phyloP scores from a whole-genome alignment of 2,329 filamentous ascomycete species.

The Pseudogymnoascus sp. region DNA sequence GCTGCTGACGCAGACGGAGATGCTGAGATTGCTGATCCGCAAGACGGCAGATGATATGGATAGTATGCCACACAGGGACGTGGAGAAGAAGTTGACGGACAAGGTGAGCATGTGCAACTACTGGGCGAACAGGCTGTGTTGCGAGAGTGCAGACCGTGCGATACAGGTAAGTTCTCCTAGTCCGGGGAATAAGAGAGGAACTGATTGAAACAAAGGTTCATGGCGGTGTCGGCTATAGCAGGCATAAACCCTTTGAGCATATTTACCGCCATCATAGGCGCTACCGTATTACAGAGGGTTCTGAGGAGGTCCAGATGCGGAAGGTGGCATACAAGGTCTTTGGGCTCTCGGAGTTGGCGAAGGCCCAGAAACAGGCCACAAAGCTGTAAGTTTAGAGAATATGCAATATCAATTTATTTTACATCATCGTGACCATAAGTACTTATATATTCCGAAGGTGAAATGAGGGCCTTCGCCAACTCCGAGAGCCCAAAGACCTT shows the following conservation, averaged over 20 bases:
- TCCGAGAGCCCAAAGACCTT: too few relatives aligned
- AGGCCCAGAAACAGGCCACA: conserved; percentile 18
- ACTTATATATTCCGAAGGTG: too few relatives aligned
- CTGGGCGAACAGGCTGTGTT: conserved; percentile 52
- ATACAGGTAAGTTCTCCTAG: conserved; percentile 40
- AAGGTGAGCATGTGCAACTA: conserved; percentile 60
- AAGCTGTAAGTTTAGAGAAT: not conserved
- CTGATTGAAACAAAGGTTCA: conserved; percentile 31
- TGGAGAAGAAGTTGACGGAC: conserved; percentile 50
- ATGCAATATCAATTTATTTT: not conserved
- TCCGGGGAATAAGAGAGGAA: not conserved
- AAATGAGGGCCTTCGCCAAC: too few relatives aligned
- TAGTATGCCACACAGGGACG: conserved; percentile 35
- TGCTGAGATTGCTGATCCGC: conserved; percentile 51
- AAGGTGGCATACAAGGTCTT: conserved; percentile 49
- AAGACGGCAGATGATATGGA: conserved; percentile 57
- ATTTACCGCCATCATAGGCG: conserved; percentile 56
- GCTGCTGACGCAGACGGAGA: conserved; percentile 51
- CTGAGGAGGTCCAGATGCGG: conserved; percentile 59
- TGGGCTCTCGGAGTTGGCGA: conserved; percentile 41
- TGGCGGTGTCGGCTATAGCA: conserved; percentile 49
- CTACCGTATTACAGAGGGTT: conserved; percentile 56
- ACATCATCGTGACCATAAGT: too few relatives aligned
- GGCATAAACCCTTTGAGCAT: conserved; percentile 53
- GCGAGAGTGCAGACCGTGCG: conserved; percentile 51